Percentiles rank a stretch among this genome's conserved stretches.
phyloP scores from a whole-genome alignment of 2,329 filamentous ascomycete genomes.

The Elsinoe arachidis region DNA sequence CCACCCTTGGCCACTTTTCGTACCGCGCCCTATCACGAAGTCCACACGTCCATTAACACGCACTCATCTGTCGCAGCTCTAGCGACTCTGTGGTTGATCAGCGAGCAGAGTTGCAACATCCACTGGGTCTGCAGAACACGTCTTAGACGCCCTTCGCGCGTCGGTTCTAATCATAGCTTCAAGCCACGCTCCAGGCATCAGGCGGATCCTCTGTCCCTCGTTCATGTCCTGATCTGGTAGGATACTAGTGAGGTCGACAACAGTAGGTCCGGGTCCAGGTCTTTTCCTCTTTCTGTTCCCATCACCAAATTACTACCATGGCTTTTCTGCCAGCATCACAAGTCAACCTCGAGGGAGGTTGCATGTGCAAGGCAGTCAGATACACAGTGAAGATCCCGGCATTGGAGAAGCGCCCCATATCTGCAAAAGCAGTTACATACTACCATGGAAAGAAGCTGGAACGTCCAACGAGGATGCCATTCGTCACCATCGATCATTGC shows the following conservation, averaged over 20 bases:
- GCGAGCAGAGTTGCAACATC: too few relatives aligned
- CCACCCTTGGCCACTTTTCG: too few relatives aligned
- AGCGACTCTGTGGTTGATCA: too few relatives aligned
- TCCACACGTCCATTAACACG: too few relatives aligned
- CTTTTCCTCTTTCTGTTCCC: neutral
- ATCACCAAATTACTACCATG: neutral
- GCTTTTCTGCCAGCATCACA: neutral
- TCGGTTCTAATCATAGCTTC: too few relatives aligned
- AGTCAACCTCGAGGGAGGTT: neutral
- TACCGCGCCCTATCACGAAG: too few relatives aligned
- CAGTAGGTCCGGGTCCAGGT: neutral
- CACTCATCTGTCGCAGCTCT: too few relatives aligned
- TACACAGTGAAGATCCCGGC: neutral
- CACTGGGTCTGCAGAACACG: too few relatives aligned
- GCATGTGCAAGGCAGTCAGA: constrained; percentile 1
- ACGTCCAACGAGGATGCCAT: neutral
- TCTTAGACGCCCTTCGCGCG: too few relatives aligned
- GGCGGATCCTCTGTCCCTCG: neutral
- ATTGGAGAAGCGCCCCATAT: neutral
- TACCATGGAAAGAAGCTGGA: neutral
- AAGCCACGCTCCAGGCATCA: neutral
- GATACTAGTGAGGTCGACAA: too few relatives aligned
- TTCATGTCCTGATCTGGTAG: neutral
- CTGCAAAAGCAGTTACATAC: neutral
- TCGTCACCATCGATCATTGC: constrained; percentile 4